Percentiles rank a stretch among this genome's conserved stretches.
phyloP scores from a whole-genome alignment of 805 yeast genomes.

The Komagataella pseudopastoris region DNA sequence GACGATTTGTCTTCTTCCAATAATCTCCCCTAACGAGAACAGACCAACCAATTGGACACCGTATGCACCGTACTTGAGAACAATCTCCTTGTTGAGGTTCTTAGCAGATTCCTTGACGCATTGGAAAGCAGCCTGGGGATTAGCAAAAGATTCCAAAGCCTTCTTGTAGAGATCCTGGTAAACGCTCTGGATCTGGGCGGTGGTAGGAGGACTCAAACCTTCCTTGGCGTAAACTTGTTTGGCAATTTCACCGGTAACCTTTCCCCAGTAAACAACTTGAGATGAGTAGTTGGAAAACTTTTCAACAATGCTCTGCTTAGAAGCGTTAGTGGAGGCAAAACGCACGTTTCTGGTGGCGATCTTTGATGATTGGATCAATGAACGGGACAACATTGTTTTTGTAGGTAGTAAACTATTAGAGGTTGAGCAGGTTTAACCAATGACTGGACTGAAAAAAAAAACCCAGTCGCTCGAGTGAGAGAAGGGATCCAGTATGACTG shows the following conservation, averaged over 20 bases:
- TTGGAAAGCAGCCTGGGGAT: slow-evolving; percentile 47
- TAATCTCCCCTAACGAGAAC: slow-evolving; percentile 88
- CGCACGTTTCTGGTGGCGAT: slow-evolving; percentile 15
- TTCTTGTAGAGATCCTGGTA: slow-evolving; percentile 41
- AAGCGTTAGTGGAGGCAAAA: slow-evolving; percentile 21
- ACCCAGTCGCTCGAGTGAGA: neutral
- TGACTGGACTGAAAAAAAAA: neutral
- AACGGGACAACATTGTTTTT: slow-evolving; percentile 7
- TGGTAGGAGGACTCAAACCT: slow-evolving; percentile 83
- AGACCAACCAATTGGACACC: slow-evolving; percentile 80
- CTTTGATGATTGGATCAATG: slow-evolving; percentile 5
- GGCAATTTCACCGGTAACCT: slow-evolving; percentile 36
- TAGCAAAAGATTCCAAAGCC: slow-evolving; percentile 27
- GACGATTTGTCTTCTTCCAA: slow-evolving; percentile 89
- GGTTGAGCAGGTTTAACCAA: neutral
- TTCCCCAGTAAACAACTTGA: slow-evolving; percentile 67
- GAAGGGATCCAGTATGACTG: neutral
- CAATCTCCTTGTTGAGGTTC: slow-evolving; percentile 33
- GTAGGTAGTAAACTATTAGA: neutral
- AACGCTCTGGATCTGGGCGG: slow-evolving; percentile 62
- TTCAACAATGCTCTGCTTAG: neutral
- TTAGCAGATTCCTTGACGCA: slow-evolving; percentile 29
- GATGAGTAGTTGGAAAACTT: slow-evolving; percentile 24
- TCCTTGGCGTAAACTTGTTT: slow-evolving; percentile 83
- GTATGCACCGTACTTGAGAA: slow-evolving; percentile 56